These are phyloP conservation scores for Xylariomycetidae sp. DNA, from an alignment of 2,329 filamentous ascomycete species.

Conservation along the genomic window DNA sequence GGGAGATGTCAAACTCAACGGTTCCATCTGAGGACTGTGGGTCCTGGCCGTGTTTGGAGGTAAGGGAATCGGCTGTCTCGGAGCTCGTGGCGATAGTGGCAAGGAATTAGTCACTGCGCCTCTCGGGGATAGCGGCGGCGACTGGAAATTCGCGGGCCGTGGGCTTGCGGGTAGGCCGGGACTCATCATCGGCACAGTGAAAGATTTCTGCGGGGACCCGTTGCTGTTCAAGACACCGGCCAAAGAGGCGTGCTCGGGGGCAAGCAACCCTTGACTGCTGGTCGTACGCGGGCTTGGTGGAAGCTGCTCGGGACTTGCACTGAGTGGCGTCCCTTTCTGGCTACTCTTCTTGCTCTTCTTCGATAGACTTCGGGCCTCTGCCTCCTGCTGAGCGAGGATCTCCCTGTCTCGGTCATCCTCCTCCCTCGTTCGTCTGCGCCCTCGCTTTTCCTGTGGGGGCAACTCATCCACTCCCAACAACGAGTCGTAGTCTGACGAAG, in stretches of 20 bases:
- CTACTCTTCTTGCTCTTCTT: slow-evolving; percentile 61
- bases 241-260: slow-evolving; percentile 41
- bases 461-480: slow-evolving; percentile 64
- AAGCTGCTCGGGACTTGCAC: slow-evolving; percentile 26
- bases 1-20: slow-evolving; percentile 32
- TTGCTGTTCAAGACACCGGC: slow-evolving; percentile 43
- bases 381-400: slow-evolving; percentile 57
- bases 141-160: slow-evolving; percentile 49
- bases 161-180: slow-evolving; percentile 56
- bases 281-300: slow-evolving; percentile 33
- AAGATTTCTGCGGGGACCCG: slow-evolving; percentile 22
- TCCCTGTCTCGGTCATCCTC: slow-evolving; percentile 80
- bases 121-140: slow-evolving; percentile 64
- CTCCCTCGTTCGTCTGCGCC: slow-evolving; percentile 76
- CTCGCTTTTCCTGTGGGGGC: slow-evolving; percentile 53
- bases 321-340: slow-evolving; percentile 40
- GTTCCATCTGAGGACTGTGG: slow-evolving; percentile 42
- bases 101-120: slow-evolving; percentile 39
- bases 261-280: slow-evolving; percentile 24
- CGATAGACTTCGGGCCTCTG: slow-evolving; percentile 64
- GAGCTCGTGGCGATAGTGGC: slow-evolving; percentile 65
- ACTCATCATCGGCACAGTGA: slow-evolving; percentile 45
- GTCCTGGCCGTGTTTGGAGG: slow-evolving; percentile 63
- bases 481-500: slow-evolving; percentile 80
- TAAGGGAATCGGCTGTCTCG: slow-evolving; percentile 66